Percentiles rank a stretch among this genome's conserved stretches.
These are phyloP conservation scores for Exidia glandulosa DNA, from an alignment of 768 basidiomycete species.

Conservation along the genomic window DNA sequence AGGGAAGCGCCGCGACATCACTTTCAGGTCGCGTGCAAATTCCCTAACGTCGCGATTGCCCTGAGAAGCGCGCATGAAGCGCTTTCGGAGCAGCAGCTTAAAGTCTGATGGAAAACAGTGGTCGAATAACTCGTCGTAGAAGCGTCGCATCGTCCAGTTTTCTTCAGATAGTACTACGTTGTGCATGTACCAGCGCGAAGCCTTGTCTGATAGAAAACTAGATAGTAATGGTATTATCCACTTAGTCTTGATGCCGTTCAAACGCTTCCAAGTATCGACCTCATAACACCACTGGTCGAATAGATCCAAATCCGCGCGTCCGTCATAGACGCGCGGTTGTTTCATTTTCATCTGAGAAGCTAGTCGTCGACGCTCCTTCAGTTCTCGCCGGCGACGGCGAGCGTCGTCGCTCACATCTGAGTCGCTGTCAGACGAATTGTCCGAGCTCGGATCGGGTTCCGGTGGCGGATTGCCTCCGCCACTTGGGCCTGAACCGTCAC, in stretches of 20 bases:
- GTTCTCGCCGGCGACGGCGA: background rate
- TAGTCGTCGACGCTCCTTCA: background rate
- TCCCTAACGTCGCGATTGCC: slow-evolving; percentile 16
- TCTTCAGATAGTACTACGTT: slow-evolving; percentile 16
- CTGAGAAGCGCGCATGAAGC: slow-evolving; percentile 16
- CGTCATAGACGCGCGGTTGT: background rate
- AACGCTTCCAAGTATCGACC: background rate
- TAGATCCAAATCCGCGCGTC: background rate
- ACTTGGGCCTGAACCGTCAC: too few species aligned
- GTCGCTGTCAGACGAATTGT: background rate
- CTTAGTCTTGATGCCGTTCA: background rate
- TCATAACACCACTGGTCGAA: slow-evolving; percentile 1
- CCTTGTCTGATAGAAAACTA: slow-evolving; percentile 20
- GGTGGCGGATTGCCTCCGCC: too few species aligned
- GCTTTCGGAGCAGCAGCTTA: slow-evolving; percentile 13
- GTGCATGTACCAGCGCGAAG: slow-evolving; percentile 22
- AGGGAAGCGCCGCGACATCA: slow-evolving; percentile 24
- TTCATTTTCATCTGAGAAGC: background rate
- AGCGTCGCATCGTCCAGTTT: slow-evolving; percentile 18
- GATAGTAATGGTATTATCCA: background rate
- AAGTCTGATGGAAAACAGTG: slow-evolving; percentile 27
- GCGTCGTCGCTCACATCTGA: background rate
- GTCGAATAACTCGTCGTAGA: slow-evolving; percentile 24
- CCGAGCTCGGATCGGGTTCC: too few species aligned
- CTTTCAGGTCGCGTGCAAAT: slow-evolving; percentile 24